Base-by-base conservation (phyloP, 2,329 filamentous ascomycete species). In the Bisporella sp. region DNA sequence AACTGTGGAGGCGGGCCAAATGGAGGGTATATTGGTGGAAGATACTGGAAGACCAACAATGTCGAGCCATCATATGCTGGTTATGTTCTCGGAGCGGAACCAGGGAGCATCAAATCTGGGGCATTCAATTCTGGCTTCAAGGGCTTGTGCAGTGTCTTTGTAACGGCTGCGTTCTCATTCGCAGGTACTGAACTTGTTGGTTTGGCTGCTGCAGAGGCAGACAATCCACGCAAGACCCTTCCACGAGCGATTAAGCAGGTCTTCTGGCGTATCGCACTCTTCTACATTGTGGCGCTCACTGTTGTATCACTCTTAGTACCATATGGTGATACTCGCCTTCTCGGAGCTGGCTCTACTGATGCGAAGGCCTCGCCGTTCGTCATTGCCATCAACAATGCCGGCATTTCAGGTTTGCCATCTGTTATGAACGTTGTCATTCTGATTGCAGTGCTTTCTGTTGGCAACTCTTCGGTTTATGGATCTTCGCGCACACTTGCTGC, bases 391-490 rank as follows among this genome's bases (percentile, higher is more conserved):
- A 70, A 77, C 51, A 72, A 78, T 53, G 78, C 78, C 1, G 68
- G 72, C 21, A 69, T 81, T 1, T 59, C 64, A 0, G 75, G 75
- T 5, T 76, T 78, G 28, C 73, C 79, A 54, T 71, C 70, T 37
- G 74, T 82, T 55, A 79, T 82, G 73, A 82, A 82, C 63, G 69
- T 75, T 31, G 73, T 81, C 11, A 81, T 82, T 55, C 65, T 81
- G 5, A 68, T 82, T 2, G 78, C 78, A 0, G 79, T 82, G 45
- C 60, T 82, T 4, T 80, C 76, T 0, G 78, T 82, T 31, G 77
- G 77, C 31, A 77, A 81, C 28, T 81, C 78, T 0, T 73, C 74
- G 42, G 76, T 82, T 6, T 83, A 80, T 53, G 79, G 78, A 37
- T 76, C 76, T 7, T 79, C 76, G 29, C 77, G 79, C 48, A 82